A percentile compares a stretch with the other conserved stretches of the same genome.
Conservation (phyloP, 352 stramenopile genomes). For the Pythium coloratum region DNA sequence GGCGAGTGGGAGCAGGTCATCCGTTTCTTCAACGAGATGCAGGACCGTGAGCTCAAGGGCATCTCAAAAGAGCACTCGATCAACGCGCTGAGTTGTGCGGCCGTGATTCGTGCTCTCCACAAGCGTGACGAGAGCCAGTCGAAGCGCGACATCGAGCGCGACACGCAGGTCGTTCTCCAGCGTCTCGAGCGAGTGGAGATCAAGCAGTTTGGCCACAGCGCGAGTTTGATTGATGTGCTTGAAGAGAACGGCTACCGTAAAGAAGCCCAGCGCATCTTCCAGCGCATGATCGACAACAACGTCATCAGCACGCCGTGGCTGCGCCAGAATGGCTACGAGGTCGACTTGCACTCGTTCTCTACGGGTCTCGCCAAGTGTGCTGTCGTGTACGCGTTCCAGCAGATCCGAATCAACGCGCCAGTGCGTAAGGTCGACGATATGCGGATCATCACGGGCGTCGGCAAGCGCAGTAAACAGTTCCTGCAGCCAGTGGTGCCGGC, state of each 20-base stretch:
- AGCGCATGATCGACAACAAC: slow-evolving; percentile 44
- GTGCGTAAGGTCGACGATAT: slow-evolving; percentile 43
- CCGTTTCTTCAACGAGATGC: slow-evolving; percentile 61
- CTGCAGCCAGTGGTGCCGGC: slow-evolving; percentile 58
- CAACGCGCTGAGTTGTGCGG: slow-evolving; percentile 52
- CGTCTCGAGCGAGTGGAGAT: slow-evolving; percentile 42
- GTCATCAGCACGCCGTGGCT: slow-evolving; percentile 49
- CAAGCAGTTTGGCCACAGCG: slow-evolving; percentile 45
- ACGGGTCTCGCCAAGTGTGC: slow-evolving; percentile 65
- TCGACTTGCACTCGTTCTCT: slow-evolving; percentile 75
- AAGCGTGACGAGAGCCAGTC: slow-evolving; percentile 23
- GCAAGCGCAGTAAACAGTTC: slow-evolving; percentile 57
- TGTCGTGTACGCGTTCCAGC: slow-evolving; percentile 59
- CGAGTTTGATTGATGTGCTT: slow-evolving; percentile 59
- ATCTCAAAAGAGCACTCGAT: slow-evolving; percentile 27
- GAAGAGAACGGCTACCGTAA: slow-evolving; percentile 53
- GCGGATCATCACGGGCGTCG: slow-evolving; percentile 74
- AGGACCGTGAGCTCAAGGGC: slow-evolving; percentile 33
- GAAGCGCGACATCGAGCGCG: slow-evolving; percentile 27
- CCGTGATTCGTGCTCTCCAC: slow-evolving; percentile 52
- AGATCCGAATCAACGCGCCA: slow-evolving; percentile 12
- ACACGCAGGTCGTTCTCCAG: slow-evolving; percentile 50
- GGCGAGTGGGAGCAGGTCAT: slow-evolving; percentile 46
- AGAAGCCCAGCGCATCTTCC: slow-evolving; percentile 47
- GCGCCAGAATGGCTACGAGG: slow-evolving; percentile 56